A percentile compares a stretch with the other conserved stretches of the same genome.
These are phyloP conservation scores for Hirsutella thompsonii DNA, from an alignment of 2,329 filamentous ascomycete species.

Conservation along the genomic window DNA sequence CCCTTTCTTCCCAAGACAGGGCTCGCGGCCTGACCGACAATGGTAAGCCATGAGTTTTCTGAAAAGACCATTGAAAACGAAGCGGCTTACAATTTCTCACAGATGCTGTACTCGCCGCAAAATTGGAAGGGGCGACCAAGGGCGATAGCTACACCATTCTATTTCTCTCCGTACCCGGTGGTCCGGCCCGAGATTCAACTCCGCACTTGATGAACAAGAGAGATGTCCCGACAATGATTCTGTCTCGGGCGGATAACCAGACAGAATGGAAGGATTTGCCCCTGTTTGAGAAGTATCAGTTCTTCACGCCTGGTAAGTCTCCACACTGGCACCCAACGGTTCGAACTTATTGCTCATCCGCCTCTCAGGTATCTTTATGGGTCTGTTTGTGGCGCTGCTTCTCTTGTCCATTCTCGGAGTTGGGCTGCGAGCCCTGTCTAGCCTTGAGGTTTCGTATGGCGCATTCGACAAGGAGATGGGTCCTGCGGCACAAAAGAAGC, in stretches of 20 bases:
- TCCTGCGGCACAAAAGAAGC: constrained; percentile 75
- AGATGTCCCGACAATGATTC: constrained; percentile 18
- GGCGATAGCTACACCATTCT: constrained; percentile 57
- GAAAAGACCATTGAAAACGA: no score
- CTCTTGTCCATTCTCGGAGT: constrained; percentile 68
- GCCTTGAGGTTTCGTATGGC: constrained; percentile 80
- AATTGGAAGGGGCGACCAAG: constrained; percentile 24
- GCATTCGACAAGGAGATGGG: constrained; percentile 96
- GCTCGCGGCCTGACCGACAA: constrained; percentile 32
- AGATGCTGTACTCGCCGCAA: constrained; percentile 39
- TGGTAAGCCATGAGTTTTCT: constrained; percentile 21
- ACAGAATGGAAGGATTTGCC: constrained; percentile 30
- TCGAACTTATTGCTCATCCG: constrained; percentile 1
- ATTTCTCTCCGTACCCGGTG: constrained; percentile 52
- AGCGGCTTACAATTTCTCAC: constrained; percentile 7
- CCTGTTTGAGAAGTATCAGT: constrained; percentile 89
- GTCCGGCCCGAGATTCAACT: constrained; percentile 39
- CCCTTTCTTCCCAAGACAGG: constrained; percentile 25
- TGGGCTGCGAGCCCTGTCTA: constrained; percentile 62
- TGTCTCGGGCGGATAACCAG: constrained; percentile 23
- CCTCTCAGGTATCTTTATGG: constrained; percentile 73
- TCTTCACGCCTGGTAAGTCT: constrained; percentile 66
- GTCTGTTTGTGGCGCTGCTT: constrained; percentile 55
- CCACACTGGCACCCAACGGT: background rate
- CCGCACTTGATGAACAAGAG: constrained; percentile 67